Conservation (phyloP, 371 early-diverging fungal species). For the Mucor indicus region DNA sequence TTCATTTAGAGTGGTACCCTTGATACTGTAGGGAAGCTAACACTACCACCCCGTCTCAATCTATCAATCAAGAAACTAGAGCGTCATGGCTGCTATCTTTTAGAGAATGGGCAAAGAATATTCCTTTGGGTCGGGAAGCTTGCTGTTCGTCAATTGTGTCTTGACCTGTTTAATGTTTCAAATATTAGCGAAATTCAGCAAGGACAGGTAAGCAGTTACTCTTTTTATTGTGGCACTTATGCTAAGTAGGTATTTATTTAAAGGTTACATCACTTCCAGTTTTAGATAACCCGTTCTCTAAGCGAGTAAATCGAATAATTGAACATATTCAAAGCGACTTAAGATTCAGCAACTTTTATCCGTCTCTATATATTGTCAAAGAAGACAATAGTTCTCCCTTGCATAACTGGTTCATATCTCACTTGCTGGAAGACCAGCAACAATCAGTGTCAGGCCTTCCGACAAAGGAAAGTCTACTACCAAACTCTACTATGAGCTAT, state of each 20-base stretch:
- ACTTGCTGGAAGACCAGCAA: constrained; percentile 61
- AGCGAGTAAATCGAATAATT: constrained; percentile 30
- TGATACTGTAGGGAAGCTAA: constrained; percentile 34
- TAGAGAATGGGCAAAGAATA: constrained; percentile 66
- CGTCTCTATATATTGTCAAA: constrained; percentile 53
- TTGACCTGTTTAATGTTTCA: constrained; percentile 49
- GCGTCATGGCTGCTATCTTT: constrained; percentile 69
- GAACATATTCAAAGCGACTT: constrained; percentile 13
- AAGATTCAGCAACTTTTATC: constrained; percentile 22
- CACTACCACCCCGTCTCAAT: constrained; percentile 65
- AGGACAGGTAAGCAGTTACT: constrained; percentile 18
- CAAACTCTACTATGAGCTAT: constrained; percentile 68
- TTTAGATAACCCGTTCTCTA: constrained; percentile 28
- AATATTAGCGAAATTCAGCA: constrained; percentile 23
- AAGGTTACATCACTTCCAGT: constrained; percentile 22
- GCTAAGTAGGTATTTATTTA: too few relatives aligned
- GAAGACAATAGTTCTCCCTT: constrained; percentile 69
- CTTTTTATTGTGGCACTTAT: constrained; percentile 1
- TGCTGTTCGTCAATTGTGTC: constrained; percentile 56
- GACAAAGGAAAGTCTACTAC: constrained; percentile 25
- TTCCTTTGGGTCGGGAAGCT: constrained; percentile 76
- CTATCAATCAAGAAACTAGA: constrained; percentile 71
- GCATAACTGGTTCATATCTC: constrained; percentile 58
- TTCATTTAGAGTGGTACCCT: too few relatives aligned
- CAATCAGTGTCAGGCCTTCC: constrained; percentile 7